Base-by-base conservation (phyloP, 2,329 filamentous ascomycete species). In the Mollisia scopiformis region DNA sequence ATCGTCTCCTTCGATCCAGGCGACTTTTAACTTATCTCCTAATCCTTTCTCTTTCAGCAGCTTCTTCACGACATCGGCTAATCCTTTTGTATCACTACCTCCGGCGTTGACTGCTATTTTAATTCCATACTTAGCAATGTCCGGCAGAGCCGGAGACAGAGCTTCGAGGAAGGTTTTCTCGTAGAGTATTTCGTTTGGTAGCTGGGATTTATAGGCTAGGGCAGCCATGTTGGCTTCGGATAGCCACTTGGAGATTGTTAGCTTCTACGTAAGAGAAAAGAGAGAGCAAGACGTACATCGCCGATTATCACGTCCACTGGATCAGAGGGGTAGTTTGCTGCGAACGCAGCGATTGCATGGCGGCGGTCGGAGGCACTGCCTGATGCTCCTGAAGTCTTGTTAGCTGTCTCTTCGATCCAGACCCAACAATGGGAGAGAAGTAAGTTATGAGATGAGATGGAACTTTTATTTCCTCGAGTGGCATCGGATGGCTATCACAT, bases 61-160 rank as follows among this genome's bases (percentile, higher is more conserved):
- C 35, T 59, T 25, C 1, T 78, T 77, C 19, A 85, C 68, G 0
- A 76, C 78, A 55, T 76, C 75, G 14, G 4, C 46, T 39, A 64
- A 30, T 1, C 51, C 55, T 58, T 76, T 74, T 0, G 82, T 81
- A 64, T 85, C 81, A n/a, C 79, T 75, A 2, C 79, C 81, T 2
- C 83, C 83, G 3, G 82, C 83, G 69, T 85, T 85, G 46, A 83
- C 75, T 33, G 82, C 75, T 14, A 84, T 75, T 62, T 80, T 82
- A 69, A 84, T 83, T 0, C 74, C 66, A 58, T 81, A 76, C 53
- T 78, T 71, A 1, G 76, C 75, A 25, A 85, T 74, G 6, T 81
- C 68, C 3, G 79, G 72, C 3, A 85, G 46, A 13, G 66, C 67
- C 2, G 66, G 66, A 11, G 52, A 55, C 10, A 69, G 30, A 13